A percentile compares a stretch with the other conserved stretches of the same genome.
These are phyloP conservation scores for Clavispora santaluciae DNA, from an alignment of 805 yeast genomes.

Conservation along the genomic window DNA sequence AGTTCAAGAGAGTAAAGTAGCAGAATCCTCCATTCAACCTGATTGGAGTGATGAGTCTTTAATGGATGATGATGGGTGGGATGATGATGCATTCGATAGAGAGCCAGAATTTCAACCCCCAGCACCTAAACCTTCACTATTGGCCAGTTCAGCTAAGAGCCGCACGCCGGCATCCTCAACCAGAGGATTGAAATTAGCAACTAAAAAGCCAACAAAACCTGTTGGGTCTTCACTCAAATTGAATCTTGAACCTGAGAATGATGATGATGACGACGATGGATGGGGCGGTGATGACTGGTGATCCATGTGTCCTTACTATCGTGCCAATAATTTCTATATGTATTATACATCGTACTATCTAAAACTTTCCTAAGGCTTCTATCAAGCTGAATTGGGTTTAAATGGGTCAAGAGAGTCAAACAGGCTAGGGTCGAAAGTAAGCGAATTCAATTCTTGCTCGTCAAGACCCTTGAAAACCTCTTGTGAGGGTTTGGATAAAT, in stretches of 20 bases:
- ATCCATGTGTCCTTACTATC: no score
- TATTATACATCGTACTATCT: no score
- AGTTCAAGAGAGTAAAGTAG: background rate
- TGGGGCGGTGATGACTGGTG: conserved; percentile 26
- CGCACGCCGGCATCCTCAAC: background rate
- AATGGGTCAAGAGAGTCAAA: conserved; percentile 18
- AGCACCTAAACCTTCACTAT: background rate
- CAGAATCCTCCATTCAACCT: background rate
- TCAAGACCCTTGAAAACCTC: conserved; percentile 1
- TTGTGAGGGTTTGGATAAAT: conserved; percentile 1
- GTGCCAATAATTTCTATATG: no score
- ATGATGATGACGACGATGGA: conserved; percentile 26
- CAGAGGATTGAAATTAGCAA: background rate
- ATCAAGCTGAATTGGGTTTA: conserved; percentile 4
- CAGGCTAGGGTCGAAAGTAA: conserved; percentile 1
- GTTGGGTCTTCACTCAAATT: conserved; percentile 24
- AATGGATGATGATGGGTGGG: conserved; percentile 21
- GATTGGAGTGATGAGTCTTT: conserved; percentile 8
- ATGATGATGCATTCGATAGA: conserved; percentile 1
- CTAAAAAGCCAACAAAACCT: conserved; percentile 7
- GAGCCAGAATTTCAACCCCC: background rate
- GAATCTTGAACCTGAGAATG: conserved; percentile 12
- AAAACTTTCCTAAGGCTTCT: no score
- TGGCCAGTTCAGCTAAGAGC: background rate
- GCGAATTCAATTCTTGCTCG: background rate